Percentiles rank a stretch among this genome's conserved stretches.
Conservation (phyloP, 1,284 basidiomycete genomes). For the Polyporus tsugae region DNA sequence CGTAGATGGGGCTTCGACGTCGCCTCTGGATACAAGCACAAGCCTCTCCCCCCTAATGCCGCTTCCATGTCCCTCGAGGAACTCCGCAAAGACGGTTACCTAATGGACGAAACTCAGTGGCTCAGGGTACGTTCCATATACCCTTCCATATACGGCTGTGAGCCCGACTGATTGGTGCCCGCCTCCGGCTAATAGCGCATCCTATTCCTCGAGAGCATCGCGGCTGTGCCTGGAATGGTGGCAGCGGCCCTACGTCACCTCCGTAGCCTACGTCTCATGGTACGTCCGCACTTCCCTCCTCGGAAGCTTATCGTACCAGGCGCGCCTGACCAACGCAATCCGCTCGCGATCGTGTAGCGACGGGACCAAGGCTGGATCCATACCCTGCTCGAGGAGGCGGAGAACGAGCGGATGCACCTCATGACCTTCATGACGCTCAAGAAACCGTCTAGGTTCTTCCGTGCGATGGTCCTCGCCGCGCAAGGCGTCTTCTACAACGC, state of each 20-base stretch:
- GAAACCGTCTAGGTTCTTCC: conserved; percentile 82
- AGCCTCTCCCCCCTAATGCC: conserved; percentile 63
- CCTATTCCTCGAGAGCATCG: conserved; percentile 89
- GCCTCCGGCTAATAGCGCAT: conserved; percentile 61
- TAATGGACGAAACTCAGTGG: conserved; percentile 83
- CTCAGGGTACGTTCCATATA: conserved; percentile 58
- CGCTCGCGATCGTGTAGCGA: conserved; percentile 4
- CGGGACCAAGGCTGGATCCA: conserved; percentile 91
- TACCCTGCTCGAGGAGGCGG: conserved; percentile 91
- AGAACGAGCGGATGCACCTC: conserved; percentile 95
- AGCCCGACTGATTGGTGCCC: conserved; percentile 5
- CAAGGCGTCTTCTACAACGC: conserved; percentile 93
- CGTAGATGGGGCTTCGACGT: conserved; percentile 75
- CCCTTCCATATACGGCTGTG: neutral
- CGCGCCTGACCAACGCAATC: conserved; percentile 17
- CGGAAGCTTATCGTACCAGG: conserved; percentile 6
- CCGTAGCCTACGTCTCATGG: conserved; percentile 84
- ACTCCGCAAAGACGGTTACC: conserved; percentile 74
- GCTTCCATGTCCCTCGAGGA: conserved; percentile 72
- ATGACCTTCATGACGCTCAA: conserved; percentile 93
- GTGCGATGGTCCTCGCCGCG: conserved; percentile 83
- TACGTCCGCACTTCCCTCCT: conserved; percentile 40
- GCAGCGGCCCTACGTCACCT: conserved; percentile 89
- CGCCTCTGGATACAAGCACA: conserved; percentile 84
- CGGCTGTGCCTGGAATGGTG: conserved; percentile 96